Conservation (phyloP, 2,329 filamentous ascomycete genomes). For the Trichocomaceae sp. region DNA sequence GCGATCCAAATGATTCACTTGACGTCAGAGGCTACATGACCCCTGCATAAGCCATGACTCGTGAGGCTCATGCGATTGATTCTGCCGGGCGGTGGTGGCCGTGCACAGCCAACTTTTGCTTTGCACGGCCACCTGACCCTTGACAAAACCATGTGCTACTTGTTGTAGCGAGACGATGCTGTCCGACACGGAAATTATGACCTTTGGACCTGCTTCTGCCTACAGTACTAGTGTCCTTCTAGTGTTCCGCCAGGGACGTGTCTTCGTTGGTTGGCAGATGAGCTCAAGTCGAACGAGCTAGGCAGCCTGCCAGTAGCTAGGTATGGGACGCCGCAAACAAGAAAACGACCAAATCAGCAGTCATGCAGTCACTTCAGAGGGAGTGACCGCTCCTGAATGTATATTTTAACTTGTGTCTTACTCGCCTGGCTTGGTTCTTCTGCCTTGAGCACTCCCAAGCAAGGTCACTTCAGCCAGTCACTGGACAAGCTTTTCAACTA, state of each 20-base stretch:
- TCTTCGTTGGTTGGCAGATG: not conserved
- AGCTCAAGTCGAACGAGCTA: not conserved
- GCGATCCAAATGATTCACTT: not conserved
- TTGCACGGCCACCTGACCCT: not conserved
- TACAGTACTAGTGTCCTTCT: not conserved
- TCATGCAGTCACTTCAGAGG: not conserved
- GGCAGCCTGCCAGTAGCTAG: not conserved
- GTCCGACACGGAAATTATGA: not conserved
- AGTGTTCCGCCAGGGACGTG: not conserved
- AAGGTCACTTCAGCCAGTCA: conserved; percentile 5
- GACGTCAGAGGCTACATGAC: not conserved
- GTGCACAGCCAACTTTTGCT: not conserved
- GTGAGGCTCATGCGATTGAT: not conserved
- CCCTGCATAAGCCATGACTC: not conserved
- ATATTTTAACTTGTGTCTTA: not conserved
- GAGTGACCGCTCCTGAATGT: not conserved
- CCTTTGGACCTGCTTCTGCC: not conserved
- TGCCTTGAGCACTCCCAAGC: not conserved
- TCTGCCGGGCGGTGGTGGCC: not conserved
- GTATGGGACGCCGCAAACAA: not conserved
- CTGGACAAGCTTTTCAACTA: not conserved
- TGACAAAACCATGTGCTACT: not conserved
- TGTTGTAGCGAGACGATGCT: not conserved
- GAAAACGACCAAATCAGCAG: not conserved
- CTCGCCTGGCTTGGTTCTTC: not conserved